Evolutionary conservation across 495 filamentous ascomycete species (phyloP).

Genomic region (Aspergillus leporis): DNA sequence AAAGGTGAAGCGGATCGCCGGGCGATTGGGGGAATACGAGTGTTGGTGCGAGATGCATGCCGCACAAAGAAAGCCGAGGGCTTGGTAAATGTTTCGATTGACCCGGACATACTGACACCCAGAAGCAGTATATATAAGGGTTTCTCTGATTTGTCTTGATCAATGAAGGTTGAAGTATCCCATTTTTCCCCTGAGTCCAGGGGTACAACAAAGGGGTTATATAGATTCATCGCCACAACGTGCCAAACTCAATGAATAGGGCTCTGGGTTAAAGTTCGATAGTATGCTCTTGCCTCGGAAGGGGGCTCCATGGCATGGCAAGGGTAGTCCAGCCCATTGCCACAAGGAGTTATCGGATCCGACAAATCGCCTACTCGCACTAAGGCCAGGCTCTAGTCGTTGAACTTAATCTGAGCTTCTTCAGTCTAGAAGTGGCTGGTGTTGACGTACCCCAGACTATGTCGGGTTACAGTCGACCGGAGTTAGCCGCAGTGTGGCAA

Average conservation of each 20-base stretch:
- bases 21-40: slow-evolving; percentile 23
- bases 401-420: background rate
- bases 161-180: background rate
- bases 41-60: slow-evolving; percentile 19
- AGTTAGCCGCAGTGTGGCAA: background rate
- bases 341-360: slow-evolving; percentile 2
- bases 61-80: slow-evolving; percentile 9
- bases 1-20: slow-evolving; percentile 10
- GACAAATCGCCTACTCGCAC: background rate
- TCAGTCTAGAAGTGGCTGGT: background rate
- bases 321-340: background rate
- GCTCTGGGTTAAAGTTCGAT: background rate
- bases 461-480: background rate
- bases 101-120: background rate
- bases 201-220: background rate
- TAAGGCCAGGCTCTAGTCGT: background rate
- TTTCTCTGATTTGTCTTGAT: background rate
- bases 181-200: background rate
- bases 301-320: background rate
- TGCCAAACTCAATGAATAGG: background rate
- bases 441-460: background rate
- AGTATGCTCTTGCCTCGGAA: background rate
- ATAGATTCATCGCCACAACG: background rate
- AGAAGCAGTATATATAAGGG: background rate
- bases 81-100: slow-evolving; percentile 1